These are phyloP conservation scores for Clarireedia homoeocarpa DNA, from an alignment of 2,329 filamentous ascomycete species.

Conservation along the genomic window DNA sequence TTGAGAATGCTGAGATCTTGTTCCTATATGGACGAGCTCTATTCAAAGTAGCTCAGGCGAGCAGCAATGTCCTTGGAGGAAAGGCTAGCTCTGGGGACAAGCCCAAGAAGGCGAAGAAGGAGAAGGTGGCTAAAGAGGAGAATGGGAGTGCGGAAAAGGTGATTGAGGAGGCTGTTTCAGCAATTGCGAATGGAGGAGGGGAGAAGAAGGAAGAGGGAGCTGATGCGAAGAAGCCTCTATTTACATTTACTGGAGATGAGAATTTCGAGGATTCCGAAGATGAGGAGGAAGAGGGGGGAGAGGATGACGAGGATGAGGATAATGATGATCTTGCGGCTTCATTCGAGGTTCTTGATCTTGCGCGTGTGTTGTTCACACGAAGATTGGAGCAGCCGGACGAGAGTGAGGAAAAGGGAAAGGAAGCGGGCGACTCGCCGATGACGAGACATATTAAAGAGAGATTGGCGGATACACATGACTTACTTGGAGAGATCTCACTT, in stretches of 20 bases:
- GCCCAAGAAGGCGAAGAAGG: slow-evolving; percentile 39
- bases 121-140: slow-evolving; percentile 34
- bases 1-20: slow-evolving; percentile 86
- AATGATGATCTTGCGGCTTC: slow-evolving; percentile 71
- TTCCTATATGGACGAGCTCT: slow-evolving; percentile 91
- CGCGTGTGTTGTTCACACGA: slow-evolving; percentile 56
- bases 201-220: slow-evolving; percentile 30
- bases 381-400: slow-evolving; percentile 44
- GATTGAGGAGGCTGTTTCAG: slow-evolving; percentile 39
- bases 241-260: slow-evolving; percentile 91
- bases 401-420: slow-evolving; percentile 45
- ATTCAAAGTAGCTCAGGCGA: slow-evolving; percentile 88
- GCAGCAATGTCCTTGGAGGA: slow-evolving; percentile 88
- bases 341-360: slow-evolving; percentile 77
- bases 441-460: slow-evolving; percentile 67
- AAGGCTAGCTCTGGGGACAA: slow-evolving; percentile 52
- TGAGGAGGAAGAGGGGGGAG: slow-evolving; percentile 49
- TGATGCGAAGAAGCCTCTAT: slow-evolving; percentile 62
- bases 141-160: slow-evolving; percentile 36
- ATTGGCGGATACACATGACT: slow-evolving; percentile 74
- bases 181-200: slow-evolving; percentile 26
- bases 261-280: slow-evolving; percentile 82
- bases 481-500: slow-evolving; percentile 92
- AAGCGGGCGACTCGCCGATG: slow-evolving; percentile 57
- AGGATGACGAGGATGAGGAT: slow-evolving; percentile 45